phyloP scores from a whole-genome alignment of 148 eudicot genomes.

The Rhododendron mucronatum region DNA sequence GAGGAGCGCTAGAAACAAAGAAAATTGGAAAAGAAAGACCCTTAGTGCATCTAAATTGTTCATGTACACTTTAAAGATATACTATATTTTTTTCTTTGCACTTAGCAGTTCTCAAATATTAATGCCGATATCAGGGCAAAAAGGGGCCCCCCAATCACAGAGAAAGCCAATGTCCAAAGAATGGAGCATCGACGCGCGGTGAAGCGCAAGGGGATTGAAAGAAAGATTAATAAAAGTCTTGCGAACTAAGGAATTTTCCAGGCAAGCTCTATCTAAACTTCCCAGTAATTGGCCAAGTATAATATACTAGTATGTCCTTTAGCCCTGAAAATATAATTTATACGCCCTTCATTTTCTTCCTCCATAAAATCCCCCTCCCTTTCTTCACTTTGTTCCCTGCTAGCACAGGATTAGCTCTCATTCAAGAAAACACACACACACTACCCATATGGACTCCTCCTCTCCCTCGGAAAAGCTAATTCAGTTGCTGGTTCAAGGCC shows the following conservation, averaged over 20 bases:
- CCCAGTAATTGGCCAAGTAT: not conserved
- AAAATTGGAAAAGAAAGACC: no score
- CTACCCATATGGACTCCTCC: conserved; percentile 4
- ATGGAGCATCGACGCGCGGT: not conserved
- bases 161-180: no score
- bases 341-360: not conserved
- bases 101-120: no score
- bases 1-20: no score
- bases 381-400: not conserved
- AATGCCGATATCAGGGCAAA: no score
- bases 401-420: not conserved
- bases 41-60: no score
- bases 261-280: not conserved
- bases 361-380: not conserved
- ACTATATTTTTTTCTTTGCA: no score
- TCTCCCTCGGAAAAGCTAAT: conserved; percentile 9
- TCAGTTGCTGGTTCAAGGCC: conserved; percentile 21
- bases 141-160: no score
- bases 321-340: no score
- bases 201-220: not conserved
- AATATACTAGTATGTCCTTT: not conserved
- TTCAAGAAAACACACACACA: not conserved
- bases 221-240: not conserved
- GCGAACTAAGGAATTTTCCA: not conserved
- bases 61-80: no score